Conservation (phyloP, 169 alveolate genomes). For the Condylostoma magnum region DNA sequence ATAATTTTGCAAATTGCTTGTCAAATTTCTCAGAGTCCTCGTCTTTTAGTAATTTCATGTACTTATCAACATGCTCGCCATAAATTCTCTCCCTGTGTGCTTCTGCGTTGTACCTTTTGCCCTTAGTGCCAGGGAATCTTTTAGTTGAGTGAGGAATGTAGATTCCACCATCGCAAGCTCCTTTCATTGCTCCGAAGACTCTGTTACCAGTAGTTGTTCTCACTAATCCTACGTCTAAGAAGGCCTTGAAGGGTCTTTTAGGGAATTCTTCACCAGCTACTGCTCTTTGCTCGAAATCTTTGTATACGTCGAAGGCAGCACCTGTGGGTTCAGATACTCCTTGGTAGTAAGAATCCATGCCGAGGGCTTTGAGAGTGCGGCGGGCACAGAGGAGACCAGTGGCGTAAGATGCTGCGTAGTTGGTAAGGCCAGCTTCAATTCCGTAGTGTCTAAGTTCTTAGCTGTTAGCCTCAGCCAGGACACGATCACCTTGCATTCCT, state of each 20-base stretch:
- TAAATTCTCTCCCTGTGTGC: conserved; percentile 97
- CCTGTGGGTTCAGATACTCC: conserved; percentile 96
- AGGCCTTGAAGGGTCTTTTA: conserved; percentile 98
- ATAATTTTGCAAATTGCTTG: conserved; percentile 94
- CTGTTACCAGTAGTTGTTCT: conserved; percentile 99
- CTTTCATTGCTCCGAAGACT: conserved; percentile 99
- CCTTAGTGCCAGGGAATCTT: conserved; percentile 98
- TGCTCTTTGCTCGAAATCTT: conserved; percentile 90
- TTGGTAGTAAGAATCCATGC: conserved; percentile 89
- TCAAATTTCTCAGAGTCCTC: conserved; percentile 96
- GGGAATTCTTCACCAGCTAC: conserved; percentile 47
- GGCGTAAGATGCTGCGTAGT: conserved; percentile 99
- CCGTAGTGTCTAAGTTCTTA: conserved; percentile 97
- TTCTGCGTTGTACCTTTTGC: conserved; percentile 95
- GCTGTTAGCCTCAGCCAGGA: conserved; percentile 96
- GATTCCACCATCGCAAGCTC: conserved; percentile 99
- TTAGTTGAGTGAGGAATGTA: conserved; percentile 98
- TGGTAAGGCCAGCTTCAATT: conserved; percentile 97
- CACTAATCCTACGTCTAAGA: conserved; percentile 98
- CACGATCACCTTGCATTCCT: conserved; percentile 97
- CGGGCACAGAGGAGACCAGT: conserved; percentile 99
- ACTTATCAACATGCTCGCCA: conserved; percentile 97
- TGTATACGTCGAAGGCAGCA: conserved; percentile 93
- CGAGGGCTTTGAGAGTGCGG: conserved; percentile 92
- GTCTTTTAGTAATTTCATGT: conserved; percentile 95